Conservation (phyloP, 2,329 filamentous ascomycete genomes). For the Penicillium sp. region DNA sequence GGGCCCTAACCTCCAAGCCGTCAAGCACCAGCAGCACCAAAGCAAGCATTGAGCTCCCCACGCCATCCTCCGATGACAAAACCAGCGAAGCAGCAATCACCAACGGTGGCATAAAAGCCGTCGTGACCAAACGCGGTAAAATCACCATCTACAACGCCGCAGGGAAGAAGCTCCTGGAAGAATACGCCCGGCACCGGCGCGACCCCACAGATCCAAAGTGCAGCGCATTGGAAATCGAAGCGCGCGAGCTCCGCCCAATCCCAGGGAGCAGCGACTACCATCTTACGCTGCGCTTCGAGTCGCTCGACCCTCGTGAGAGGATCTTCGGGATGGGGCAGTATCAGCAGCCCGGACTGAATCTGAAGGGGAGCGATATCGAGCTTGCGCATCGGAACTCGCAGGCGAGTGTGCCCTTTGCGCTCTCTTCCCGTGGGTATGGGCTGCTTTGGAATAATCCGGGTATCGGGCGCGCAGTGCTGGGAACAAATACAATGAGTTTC, state of each 20-base stretch:
- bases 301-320: constrained; percentile 58
- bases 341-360: constrained; percentile 66
- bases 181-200: constrained; percentile 56
- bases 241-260: constrained; percentile 62
- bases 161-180: constrained; percentile 55
- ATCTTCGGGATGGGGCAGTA: constrained; percentile 75
- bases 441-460: constrained; percentile 70
- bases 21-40: constrained; percentile 1
- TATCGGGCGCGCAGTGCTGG: constrained; percentile 65
- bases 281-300: constrained; percentile 64
- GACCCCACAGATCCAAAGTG: constrained; percentile 63
- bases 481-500: constrained; percentile 65
- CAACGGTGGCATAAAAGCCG: constrained; percentile 57
- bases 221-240: constrained; percentile 61
- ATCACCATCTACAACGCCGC: constrained; percentile 52
- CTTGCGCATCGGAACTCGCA: constrained; percentile 71
- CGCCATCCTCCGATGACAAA: constrained; percentile 16
- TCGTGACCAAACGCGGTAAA: constrained; percentile 55
- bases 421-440: constrained; percentile 66
- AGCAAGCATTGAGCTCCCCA: constrained; percentile 24
- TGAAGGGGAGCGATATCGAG: constrained; percentile 67
- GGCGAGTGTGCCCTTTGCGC: constrained; percentile 66
- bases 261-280: constrained; percentile 60
- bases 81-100: constrained; percentile 44
- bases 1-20: constrained; percentile 39